A percentile compares a stretch with the other conserved stretches of the same genome.
Conservation (phyloP, 2,329 filamentous ascomycete species). For the Aotearoamyces nothofagi region DNA sequence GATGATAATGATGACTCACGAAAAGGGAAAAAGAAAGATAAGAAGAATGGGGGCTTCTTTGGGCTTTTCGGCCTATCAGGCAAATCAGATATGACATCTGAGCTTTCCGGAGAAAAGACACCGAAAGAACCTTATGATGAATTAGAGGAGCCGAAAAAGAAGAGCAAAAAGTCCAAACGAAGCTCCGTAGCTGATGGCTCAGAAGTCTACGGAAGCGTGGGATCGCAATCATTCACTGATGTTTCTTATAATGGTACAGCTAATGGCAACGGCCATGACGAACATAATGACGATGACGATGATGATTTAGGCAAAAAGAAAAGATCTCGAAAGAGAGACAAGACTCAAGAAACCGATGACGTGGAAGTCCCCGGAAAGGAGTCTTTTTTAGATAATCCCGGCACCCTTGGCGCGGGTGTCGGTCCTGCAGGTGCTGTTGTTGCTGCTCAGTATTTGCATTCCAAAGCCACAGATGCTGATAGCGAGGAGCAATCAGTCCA, state of each 20-base stretch:
- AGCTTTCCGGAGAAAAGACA: constrained; percentile 9
- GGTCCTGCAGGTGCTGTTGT: constrained; percentile 37
- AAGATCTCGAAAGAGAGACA: constrained; percentile 11
- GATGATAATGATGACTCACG: constrained; percentile 17
- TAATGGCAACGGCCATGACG: constrained; percentile 12
- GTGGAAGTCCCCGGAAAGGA: constrained; percentile 21
- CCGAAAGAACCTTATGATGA: constrained; percentile 13
- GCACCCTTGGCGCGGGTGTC: constrained; percentile 55
- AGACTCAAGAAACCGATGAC: constrained; percentile 13
- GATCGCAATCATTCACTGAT: background rate
- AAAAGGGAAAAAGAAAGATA: constrained; percentile 19
- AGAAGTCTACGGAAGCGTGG: constrained; percentile 10
- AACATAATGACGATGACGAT: constrained; percentile 11
- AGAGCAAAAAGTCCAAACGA: constrained; percentile 17
- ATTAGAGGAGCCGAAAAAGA: constrained; percentile 16
- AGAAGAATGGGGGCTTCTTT: constrained; percentile 29
- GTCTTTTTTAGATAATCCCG: constrained; percentile 62
- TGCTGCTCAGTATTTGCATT: constrained; percentile 19
- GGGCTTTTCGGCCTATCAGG: constrained; percentile 26
- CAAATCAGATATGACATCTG: constrained; percentile 14
- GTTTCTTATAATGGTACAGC: constrained; percentile 8
- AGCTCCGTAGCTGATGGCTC: constrained; percentile 13
- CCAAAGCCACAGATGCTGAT: constrained; percentile 18
- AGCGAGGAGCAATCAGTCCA: constrained; percentile 10
- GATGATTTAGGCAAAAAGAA: constrained; percentile 8